Evolutionary conservation across 2,329 filamentous ascomycete species (phyloP).

Genomic region (Rutstroemia sp.): DNA sequence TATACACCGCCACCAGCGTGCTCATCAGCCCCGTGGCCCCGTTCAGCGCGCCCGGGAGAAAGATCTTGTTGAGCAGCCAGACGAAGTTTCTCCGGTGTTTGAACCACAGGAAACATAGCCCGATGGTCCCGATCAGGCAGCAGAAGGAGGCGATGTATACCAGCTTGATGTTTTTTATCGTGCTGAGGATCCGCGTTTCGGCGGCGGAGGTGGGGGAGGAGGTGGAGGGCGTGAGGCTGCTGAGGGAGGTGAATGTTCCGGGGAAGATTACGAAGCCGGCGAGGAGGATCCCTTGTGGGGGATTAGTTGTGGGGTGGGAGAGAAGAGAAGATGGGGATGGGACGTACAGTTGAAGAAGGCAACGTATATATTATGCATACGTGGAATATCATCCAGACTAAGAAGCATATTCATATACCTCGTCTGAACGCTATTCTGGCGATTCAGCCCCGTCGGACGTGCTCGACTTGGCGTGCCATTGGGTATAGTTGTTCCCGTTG

Average conservation of each 20-base stretch:
- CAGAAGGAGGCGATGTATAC: conserved; percentile 19
- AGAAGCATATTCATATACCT: conserved; percentile 27
- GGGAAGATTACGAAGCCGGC: conserved; percentile 28
- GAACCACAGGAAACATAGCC: conserved; percentile 24
- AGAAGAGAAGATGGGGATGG: not conserved
- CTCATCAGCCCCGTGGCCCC: conserved; percentile 22
- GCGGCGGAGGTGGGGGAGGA: conserved; percentile 13
- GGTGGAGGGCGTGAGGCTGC: not conserved
- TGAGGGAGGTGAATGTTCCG: conserved; percentile 23
- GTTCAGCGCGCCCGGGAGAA: conserved; percentile 25
- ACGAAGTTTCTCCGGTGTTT: conserved; percentile 19
- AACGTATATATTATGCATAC: conserved; percentile 25
- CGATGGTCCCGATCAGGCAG: conserved; percentile 18
- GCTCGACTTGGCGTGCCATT: not conserved
- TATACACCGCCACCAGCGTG: conserved; percentile 25
- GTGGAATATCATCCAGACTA: conserved; percentile 24
- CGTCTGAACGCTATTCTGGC: conserved; percentile 22
- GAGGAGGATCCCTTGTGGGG: conserved; percentile 17
- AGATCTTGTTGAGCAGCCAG: conserved; percentile 25
- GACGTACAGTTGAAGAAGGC: conserved; percentile 23
- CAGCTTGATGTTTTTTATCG: conserved; percentile 21
- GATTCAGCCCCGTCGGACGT: conserved; percentile 2
- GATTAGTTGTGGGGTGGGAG: not conserved
- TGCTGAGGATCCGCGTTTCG: conserved; percentile 11
- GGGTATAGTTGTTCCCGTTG: not conserved